These are phyloP conservation scores for Chlamydomonas sp. DNA, from an alignment of 139 green algal species.

Conservation along the genomic window DNA sequence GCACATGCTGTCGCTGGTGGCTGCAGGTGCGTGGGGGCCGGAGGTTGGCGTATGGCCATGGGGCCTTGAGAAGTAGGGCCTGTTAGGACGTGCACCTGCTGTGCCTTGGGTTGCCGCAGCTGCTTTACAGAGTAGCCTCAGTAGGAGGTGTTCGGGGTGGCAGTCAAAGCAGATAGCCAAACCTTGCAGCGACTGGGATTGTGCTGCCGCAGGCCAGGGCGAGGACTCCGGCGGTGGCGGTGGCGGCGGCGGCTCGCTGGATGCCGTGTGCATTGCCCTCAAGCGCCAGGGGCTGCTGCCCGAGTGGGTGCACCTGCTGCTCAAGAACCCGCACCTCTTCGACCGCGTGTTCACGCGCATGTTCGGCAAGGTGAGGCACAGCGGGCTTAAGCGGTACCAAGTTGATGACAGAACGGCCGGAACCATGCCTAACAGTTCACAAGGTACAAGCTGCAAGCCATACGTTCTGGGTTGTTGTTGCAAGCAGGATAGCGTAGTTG, in stretches of 20 bases:
- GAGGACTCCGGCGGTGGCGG: background rate
- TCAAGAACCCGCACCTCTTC: constrained; percentile 78
- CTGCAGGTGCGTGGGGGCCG: constrained; percentile 6
- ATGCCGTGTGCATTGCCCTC: constrained; percentile 66
- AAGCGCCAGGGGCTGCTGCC: constrained; percentile 70
- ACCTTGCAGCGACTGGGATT: too few relatives aligned
- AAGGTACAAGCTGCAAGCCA: background rate
- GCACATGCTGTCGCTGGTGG: constrained; percentile 37
- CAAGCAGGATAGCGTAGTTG: too few relatives aligned
- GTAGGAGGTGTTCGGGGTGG: too few relatives aligned
- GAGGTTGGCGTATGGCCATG: too few relatives aligned
- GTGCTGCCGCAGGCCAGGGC: background rate
- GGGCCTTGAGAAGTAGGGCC: too few relatives aligned
- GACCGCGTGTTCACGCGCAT: constrained; percentile 70
- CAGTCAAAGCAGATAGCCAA: too few relatives aligned
- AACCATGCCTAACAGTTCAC: background rate
- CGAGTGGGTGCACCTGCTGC: constrained; percentile 75
- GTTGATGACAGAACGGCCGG: background rate
- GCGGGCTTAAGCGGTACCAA: background rate
- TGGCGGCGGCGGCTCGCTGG: constrained; percentile 53
- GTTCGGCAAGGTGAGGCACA: constrained; percentile 60
- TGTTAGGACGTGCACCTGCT: too few relatives aligned
- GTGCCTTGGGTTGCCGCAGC: too few relatives aligned
- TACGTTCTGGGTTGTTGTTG: background rate
- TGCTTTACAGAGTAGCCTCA: too few relatives aligned